Base-by-base conservation (phyloP, 2,329 filamentous ascomycete genomes). In the Cladosporium colombiae region DNA sequence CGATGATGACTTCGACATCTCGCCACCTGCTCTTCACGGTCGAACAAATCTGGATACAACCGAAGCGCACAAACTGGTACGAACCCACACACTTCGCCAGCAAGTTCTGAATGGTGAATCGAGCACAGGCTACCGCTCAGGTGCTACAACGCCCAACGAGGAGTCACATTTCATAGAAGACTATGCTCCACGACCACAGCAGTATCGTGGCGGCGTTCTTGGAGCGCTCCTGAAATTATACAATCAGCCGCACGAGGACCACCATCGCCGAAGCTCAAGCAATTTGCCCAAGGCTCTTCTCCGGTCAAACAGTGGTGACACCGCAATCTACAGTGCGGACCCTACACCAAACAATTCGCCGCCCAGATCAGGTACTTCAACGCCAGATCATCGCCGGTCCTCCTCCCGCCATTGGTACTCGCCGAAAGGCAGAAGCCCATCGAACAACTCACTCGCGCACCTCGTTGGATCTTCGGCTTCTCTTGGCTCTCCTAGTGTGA, bases 191-290 rank as follows among this genome's bases (percentile, higher is more conserved):
- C 82, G 83, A 50, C 91, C 91, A 5, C 79, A 82, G 25, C 85
- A 89, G 68, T 93, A 91, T 75, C 86, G 88, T 59, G 89, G 88
- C 33, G 91, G 92, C 33, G 86, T 94, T 56, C 80, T 96, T 1
- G 88, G 89, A 2, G 89, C 88, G 0, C 80, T 96, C 0, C 80
- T 95, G 59, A 91, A 89, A 75, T 82, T 93, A 11, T 89, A 91
- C 72, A 84, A 87, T 66, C 81, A 74, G n/a, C 61, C 61, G 10
- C 61, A 56, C 4, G 61, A 63, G n/a, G 40, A 62, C 62, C 11
- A 52, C 31, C 7, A 61, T 6, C 63, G 62, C 8, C 50, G 68
- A 18, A 68, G 65, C 13, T 65, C 65, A 13, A 70, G 66, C 46
- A 46, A 61, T 5, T 27, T 64, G 16, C 65, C 40, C 11, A 58